Conservation (phyloP, 2,329 filamentous ascomycete genomes). For the Karstenula rhodostoma region DNA sequence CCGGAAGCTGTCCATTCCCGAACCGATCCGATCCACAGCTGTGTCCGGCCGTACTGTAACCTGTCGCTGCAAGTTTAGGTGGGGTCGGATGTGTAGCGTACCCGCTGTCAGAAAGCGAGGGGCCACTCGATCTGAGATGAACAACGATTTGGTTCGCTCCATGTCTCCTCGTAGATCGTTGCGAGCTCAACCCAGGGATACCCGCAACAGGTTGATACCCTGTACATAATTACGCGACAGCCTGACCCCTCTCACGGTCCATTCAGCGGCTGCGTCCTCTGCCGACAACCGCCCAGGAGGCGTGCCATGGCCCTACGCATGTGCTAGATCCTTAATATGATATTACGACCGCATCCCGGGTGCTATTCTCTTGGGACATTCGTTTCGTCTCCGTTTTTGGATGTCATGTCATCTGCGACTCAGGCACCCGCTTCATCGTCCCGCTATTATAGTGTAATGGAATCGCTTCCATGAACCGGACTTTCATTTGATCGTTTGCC, state of each 20-base stretch:
- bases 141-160: neutral
- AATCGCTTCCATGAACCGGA: neutral
- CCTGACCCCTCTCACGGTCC: neutral
- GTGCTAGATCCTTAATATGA: neutral
- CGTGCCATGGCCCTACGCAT: neutral
- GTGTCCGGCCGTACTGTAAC: too few relatives aligned
- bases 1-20: neutral
- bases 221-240: neutral
- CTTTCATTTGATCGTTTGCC: neutral
- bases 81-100: too few relatives aligned
- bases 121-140: neutral
- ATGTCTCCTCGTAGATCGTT: neutral
- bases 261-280: neutral
- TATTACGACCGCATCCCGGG: neutral
- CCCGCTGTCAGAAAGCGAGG: neutral
- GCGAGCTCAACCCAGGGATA: neutral
- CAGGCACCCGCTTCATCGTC: neutral
- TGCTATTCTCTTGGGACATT: neutral
- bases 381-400: neutral
- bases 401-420: neutral
- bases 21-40: neutral
- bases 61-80: too few relatives aligned
- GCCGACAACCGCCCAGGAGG: neutral
- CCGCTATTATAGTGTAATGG: neutral
- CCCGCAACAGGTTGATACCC: neutral